Evolutionary conservation across 176 grass and related monocot species (phyloP).

Genomic region (Oryza meridionalis): DNA sequence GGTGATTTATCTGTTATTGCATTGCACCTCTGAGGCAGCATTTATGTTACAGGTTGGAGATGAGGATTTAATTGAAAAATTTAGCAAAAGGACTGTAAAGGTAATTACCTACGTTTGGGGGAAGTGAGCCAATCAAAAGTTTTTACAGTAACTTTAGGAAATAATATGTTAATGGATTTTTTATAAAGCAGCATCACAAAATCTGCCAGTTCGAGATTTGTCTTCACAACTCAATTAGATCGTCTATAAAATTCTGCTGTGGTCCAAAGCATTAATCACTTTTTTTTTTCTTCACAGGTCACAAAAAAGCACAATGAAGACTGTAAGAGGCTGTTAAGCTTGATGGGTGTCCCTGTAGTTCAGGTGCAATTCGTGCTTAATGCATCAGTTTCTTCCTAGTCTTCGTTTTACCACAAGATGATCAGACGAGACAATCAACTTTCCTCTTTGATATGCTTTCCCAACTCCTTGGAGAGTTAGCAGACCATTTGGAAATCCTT

Average conservation of each 20-base stretch:
- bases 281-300: conserved; percentile 45
- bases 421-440: conserved; percentile 4
- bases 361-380: conserved; percentile 56
- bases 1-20: conserved; percentile 12
- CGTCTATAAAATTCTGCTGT: conserved; percentile 7
- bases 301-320: conserved; percentile 86
- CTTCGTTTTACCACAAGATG: neutral
- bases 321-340: conserved; percentile 72
- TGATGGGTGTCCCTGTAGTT: conserved; percentile 90
- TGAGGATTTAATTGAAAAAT: conserved; percentile 77
- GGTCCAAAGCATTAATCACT: neutral
- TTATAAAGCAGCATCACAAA: conserved; percentile 25
- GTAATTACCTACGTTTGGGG: conserved; percentile 45
- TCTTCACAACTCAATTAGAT: neutral
- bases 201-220: conserved; percentile 2
- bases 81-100: conserved; percentile 93
- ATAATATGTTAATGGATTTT: neutral
- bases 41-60: conserved; percentile 71
- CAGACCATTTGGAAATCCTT: conserved; percentile 18
- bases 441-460: conserved; percentile 21
- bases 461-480: neutral
- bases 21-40: conserved; percentile 33
- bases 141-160: neutral
- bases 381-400: neutral
- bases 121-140: neutral